Evolutionary conservation across 2,329 filamentous ascomycete species (phyloP).

Genomic region (Hirsutella rhossiliensis): DNA sequence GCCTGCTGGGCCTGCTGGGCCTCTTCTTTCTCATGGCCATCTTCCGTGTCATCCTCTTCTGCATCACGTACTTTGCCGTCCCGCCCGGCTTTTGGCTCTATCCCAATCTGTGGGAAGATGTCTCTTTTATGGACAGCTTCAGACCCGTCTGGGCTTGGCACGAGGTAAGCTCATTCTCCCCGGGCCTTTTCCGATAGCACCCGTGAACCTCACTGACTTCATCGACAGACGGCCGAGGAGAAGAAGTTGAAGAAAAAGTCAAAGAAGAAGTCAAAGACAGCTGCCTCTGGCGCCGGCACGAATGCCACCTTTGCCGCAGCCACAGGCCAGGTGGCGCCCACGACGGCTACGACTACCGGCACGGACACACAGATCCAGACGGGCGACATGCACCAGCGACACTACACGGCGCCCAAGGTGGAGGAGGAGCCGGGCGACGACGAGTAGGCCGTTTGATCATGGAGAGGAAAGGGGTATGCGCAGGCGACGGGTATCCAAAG

Average conservation of each 20-base stretch:
- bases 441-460: constrained; percentile 21
- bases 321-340: constrained; percentile 39
- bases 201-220: not conserved
- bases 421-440: constrained; percentile 40
- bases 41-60: constrained; percentile 89
- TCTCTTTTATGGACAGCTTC: constrained; percentile 97
- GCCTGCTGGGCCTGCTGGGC: constrained; percentile 76
- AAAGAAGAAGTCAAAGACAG: constrained; percentile 41
- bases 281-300: constrained; percentile 16
- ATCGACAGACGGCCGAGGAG: constrained; percentile 7
- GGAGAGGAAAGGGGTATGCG: not conserved
- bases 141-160: constrained; percentile 97
- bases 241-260: constrained; percentile 29
- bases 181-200: not conserved
- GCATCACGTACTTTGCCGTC: constrained; percentile 73
- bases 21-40: constrained; percentile 98
- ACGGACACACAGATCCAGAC: constrained; percentile 42
- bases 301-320: constrained; percentile 36
- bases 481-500: not conserved
- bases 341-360: constrained; percentile 43
- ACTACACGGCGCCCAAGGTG: constrained; percentile 39
- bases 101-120: constrained; percentile 95
- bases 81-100: constrained; percentile 95
- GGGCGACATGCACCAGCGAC: constrained; percentile 25
- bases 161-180: constrained; percentile 60